Conservation (phyloP, 495 filamentous ascomycete genomes). For the Aspergillus bertholletiae region DNA sequence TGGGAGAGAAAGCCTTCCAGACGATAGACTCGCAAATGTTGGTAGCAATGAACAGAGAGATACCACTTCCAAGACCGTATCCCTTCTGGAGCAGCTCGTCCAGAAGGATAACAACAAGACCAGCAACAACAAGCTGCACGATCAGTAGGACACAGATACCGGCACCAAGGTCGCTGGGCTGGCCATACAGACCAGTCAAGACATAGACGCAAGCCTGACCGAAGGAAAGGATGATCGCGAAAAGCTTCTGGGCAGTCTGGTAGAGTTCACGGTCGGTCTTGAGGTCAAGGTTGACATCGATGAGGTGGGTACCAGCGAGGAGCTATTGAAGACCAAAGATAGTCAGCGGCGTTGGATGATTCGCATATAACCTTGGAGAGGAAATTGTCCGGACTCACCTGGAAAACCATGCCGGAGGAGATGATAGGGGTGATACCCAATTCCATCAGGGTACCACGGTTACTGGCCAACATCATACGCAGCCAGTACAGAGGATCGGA, state of each 20-base stretch:
- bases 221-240: conserved; percentile 95
- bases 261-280: conserved; percentile 99
- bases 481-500: conserved; percentile 99
- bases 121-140: conserved; percentile 92
- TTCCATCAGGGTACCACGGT: conserved; percentile 98
- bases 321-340: conserved; percentile 44
- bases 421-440: conserved; percentile 99
- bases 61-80: conserved; percentile 96
- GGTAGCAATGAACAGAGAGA: conserved; percentile 99
- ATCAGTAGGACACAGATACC: conserved; percentile 97
- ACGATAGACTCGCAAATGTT: conserved; percentile 99
- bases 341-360: conserved; percentile 1
- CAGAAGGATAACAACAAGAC: conserved; percentile 97
- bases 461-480: conserved; percentile 99
- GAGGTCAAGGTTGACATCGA: conserved; percentile 98
- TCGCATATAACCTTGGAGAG: no score
- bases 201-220: conserved; percentile 97
- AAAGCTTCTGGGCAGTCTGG: conserved; percentile 99
- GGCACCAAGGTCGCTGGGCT: conserved; percentile 90
- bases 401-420: conserved; percentile 99
- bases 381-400: conserved; percentile 60
- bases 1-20: conserved; percentile 99
- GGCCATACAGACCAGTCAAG: conserved; percentile 95
- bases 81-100: conserved; percentile 99
- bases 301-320: conserved; percentile 97